These are phyloP conservation scores for Cerioporus squamosus DNA, from an alignment of 1,284 basidiomycete genomes.

Conservation along the genomic window DNA sequence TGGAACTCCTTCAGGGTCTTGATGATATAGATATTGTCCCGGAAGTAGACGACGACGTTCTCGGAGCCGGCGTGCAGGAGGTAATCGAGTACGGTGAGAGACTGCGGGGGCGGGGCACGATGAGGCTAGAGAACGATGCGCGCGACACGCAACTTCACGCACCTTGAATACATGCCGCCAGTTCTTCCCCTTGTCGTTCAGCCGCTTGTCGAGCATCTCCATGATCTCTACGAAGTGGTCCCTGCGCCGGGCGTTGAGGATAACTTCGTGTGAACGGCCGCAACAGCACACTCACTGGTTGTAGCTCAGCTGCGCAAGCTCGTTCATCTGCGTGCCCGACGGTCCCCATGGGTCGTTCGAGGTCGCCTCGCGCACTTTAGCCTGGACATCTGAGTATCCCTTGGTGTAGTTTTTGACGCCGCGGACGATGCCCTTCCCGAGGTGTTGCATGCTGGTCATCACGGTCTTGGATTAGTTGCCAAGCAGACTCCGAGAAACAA, in stretches of 20 bases:
- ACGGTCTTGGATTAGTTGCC: not conserved
- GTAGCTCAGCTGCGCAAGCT: slow-evolving; percentile 96
- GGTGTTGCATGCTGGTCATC: slow-evolving; percentile 61
- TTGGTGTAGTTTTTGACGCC: slow-evolving; percentile 96
- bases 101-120: slow-evolving; percentile 49
- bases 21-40: slow-evolving; percentile 97
- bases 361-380: slow-evolving; percentile 98
- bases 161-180: slow-evolving; percentile 99
- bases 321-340: slow-evolving; percentile 98
- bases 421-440: slow-evolving; percentile 81
- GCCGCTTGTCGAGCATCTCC: slow-evolving; percentile 99
- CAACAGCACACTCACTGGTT: slow-evolving; percentile 82
- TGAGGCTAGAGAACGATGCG: not conserved
- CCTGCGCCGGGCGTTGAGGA: slow-evolving; percentile 46
- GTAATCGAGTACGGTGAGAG: slow-evolving; percentile 96
- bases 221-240: slow-evolving; percentile 99
- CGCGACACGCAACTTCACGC: slow-evolving; percentile 24
- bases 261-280: not conserved
- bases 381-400: slow-evolving; percentile 92
- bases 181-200: slow-evolving; percentile 99
- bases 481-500: no score
- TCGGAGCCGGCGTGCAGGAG: slow-evolving; percentile 96
- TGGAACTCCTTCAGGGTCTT: slow-evolving; percentile 99
- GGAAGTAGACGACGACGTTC: slow-evolving; percentile 98
- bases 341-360: slow-evolving; percentile 99